These are phyloP conservation scores for Straminergon stramineum DNA, from an alignment of 225 moss, liverwort and hornwort genomes.

Conservation along the genomic window DNA sequence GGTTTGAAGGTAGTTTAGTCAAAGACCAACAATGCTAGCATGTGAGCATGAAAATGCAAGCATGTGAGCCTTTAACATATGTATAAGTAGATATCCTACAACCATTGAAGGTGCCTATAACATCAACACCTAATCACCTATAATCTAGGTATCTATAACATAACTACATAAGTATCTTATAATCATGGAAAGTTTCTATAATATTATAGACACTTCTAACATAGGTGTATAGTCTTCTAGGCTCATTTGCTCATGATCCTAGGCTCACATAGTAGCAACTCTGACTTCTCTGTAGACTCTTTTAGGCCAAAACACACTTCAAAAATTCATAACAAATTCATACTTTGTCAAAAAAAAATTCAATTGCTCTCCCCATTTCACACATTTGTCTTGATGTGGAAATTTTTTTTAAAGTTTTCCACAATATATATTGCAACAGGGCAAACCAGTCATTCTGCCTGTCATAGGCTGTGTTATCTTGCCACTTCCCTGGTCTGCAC, in stretches of 20 bases:
- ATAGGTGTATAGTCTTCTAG: no score
- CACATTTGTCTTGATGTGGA: neutral
- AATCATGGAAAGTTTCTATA: no score
- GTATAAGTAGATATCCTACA: no score
- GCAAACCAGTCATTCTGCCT: neutral
- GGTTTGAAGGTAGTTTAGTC: no score
- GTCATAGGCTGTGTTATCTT: neutral
- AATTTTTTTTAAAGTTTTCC: neutral
- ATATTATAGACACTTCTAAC: no score
- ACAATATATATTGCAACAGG: neutral
- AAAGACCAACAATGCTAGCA: no score
- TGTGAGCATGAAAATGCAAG: no score
- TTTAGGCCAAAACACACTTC: neutral
- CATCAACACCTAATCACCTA: no score
- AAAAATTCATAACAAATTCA: neutral
- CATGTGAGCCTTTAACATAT: no score
- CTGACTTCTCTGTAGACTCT: neutral
- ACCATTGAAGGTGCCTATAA: no score
- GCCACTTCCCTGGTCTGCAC: neutral
- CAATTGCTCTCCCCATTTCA: neutral
- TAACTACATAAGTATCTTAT: no score
- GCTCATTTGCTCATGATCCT: neutral
- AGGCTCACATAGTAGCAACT: neutral
- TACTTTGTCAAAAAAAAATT: neutral
- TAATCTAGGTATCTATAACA: no score